Base-by-base conservation (phyloP, 495 filamentous ascomycete genomes). In the Aspergillus sparsus region DNA sequence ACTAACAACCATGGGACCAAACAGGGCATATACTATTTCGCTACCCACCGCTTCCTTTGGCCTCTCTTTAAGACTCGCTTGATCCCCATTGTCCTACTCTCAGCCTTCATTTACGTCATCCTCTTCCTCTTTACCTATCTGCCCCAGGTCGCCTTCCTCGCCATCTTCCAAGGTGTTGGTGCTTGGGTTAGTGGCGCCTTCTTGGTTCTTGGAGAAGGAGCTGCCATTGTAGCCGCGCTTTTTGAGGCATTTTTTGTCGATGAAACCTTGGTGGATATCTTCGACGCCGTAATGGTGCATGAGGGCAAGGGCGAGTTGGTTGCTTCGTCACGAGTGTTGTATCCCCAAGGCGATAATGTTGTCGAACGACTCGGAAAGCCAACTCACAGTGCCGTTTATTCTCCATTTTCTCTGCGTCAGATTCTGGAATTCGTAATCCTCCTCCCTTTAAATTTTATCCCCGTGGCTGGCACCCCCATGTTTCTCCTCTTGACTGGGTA, bases 341-440 rank as follows among this genome's bases (percentile, higher is more conserved):
- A 82, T 51, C 77, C 79, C 4, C 77, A 84, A 39, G 78, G 71
- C 12, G 73, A 78, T 15, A 73, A 83, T 57, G 81, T 84, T 7
- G 76, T 82, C 10, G 74, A 77, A 57, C 74, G 80, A 31, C 81
- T 89, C 5, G 86, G 85, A 32, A 84, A 82, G 54, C 83, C 85
- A 7, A 82, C 77, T 5, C 76, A 71, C 37, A 79, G 78, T 45
- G 82, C 84, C 2, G 74, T 84, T 32, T 89, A 88, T 66, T 78
- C 83, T 5, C 86, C 86, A 1, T 88, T 89, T 61, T 91, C 88
- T 55, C 63, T 89, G 12, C 81, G 84, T n/a, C 89, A 93, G 66
- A 92, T 92, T 55, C 62, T 87, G 55, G 89, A 93, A 71, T 87
- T 93, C 57, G 70, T 91, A n/a, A 68, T 90, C 42, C 80, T 87